Conservation (phyloP, 2,329 filamentous ascomycete species). For the Aspergillus unguis region DNA sequence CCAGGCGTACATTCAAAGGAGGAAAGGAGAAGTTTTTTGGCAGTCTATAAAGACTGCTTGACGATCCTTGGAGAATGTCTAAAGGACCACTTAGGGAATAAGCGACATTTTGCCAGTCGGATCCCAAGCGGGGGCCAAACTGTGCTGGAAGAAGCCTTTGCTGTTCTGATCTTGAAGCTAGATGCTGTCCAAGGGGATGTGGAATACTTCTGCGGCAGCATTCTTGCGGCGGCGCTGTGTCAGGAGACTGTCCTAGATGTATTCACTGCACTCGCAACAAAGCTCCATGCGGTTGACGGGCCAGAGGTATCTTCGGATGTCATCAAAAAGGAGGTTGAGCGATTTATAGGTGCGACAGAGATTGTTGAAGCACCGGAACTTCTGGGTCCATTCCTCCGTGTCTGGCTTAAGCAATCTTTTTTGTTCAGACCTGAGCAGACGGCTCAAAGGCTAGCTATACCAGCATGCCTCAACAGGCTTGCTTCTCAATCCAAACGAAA, state of each 20-base stretch:
- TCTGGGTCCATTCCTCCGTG: conserved; percentile 36
- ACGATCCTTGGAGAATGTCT: conserved; percentile 71
- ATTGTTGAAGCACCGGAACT: conserved; percentile 43
- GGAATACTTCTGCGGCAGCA: conserved; percentile 78
- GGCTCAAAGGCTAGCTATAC: conserved; percentile 53
- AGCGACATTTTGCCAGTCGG: conserved; percentile 75
- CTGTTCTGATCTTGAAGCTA: conserved; percentile 62
- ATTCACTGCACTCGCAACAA: conserved; percentile 49
- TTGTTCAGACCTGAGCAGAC: conserved; percentile 42
- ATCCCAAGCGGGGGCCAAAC: conserved; percentile 77
- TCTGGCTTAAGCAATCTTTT: conserved; percentile 60
- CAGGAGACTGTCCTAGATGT: conserved; percentile 70
- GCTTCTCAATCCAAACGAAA: conserved; percentile 65
- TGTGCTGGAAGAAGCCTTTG: conserved; percentile 67
- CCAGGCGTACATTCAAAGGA: conserved; percentile 55
- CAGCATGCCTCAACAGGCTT: conserved; percentile 60
- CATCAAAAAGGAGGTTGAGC: conserved; percentile 31
- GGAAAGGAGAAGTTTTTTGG: conserved; percentile 65
- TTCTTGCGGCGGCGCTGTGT: conserved; percentile 76
- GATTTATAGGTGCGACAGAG: conserved; percentile 40
- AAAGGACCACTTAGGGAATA: conserved; percentile 77
- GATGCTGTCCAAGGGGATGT: conserved; percentile 48
- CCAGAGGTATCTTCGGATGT: conserved; percentile 18
- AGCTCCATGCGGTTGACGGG: conserved; percentile 18
- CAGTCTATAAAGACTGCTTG: conserved; percentile 56